Conservation (phyloP, 1,139 yeast genomes). For the Blastobotrys malaysiensis region DNA sequence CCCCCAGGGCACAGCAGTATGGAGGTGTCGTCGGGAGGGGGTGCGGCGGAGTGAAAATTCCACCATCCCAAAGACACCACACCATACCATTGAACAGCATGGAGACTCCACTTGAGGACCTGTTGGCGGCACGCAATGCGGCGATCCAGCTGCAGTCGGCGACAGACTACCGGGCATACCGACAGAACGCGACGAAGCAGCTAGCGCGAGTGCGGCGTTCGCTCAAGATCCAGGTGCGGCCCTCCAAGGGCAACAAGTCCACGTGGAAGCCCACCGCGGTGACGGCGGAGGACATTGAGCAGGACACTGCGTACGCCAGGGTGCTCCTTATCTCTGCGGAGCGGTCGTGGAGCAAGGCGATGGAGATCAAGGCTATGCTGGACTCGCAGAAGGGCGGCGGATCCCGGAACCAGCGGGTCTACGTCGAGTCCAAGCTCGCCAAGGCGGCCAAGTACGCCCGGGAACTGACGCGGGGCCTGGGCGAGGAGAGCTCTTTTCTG, state of each 20-base stretch:
- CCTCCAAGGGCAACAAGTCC: constrained; percentile 39
- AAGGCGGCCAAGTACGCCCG: constrained; percentile 48
- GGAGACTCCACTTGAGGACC: constrained; percentile 26
- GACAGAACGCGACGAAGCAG: constrained; percentile 35
- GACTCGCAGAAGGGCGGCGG: constrained; percentile 45
- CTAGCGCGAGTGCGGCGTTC: constrained; percentile 54
- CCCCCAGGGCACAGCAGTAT: background rate
- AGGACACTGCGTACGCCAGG: constrained; percentile 44
- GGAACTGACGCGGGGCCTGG: constrained; percentile 38
- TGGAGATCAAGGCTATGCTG: constrained; percentile 53
- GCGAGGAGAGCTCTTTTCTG: constrained; percentile 26
- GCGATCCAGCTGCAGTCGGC: constrained; percentile 39
- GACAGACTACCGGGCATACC: constrained; percentile 32
- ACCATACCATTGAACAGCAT: constrained; percentile 7
- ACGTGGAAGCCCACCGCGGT: constrained; percentile 35
- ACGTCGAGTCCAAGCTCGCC: constrained; percentile 63
- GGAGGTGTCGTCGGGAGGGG: background rate
- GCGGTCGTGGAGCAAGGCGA: constrained; percentile 62
- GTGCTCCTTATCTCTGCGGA: constrained; percentile 56
- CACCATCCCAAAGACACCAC: constrained; percentile 1
- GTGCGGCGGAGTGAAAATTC: background rate
- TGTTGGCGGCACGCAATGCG: constrained; percentile 30
- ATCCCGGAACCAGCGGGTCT: constrained; percentile 34
- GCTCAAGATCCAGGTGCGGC: constrained; percentile 49
- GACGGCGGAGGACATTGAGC: constrained; percentile 42